These are phyloP conservation scores for Fusarium temperatum DNA, from an alignment of 2,329 filamentous ascomycete species.

Conservation along the genomic window DNA sequence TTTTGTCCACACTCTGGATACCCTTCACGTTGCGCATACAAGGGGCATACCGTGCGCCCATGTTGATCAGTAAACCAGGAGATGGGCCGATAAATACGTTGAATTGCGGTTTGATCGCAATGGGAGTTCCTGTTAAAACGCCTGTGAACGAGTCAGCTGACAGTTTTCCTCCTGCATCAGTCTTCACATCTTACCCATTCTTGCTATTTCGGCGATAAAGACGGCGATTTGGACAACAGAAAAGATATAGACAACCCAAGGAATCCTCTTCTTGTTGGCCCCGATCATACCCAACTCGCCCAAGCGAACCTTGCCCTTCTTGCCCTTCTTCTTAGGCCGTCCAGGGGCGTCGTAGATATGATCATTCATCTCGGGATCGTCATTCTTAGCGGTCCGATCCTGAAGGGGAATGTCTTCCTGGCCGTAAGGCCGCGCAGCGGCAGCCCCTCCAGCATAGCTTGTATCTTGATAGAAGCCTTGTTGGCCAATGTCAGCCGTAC, in stretches of 20 bases:
- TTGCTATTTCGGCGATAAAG: slow-evolving; percentile 88
- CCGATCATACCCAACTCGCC: slow-evolving; percentile 69
- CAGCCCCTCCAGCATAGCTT: slow-evolving; percentile 62
- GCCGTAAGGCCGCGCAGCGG: slow-evolving; percentile 51
- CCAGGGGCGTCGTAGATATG: slow-evolving; percentile 68
- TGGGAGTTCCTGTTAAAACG: slow-evolving; percentile 79
- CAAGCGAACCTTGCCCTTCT: slow-evolving; percentile 60
- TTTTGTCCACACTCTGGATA: slow-evolving; percentile 63
- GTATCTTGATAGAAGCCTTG: slow-evolving; percentile 61
- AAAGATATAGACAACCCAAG: slow-evolving; percentile 85
- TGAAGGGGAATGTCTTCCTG: slow-evolving; percentile 67
- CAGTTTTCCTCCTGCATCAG: neutral
- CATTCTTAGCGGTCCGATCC: slow-evolving; percentile 56
- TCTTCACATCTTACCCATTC: slow-evolving; percentile 70
- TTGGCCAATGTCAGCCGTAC: slow-evolving; percentile 52
- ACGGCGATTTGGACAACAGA: slow-evolving; percentile 81
- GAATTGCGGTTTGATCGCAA: slow-evolving; percentile 83
- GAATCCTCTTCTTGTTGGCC: slow-evolving; percentile 65
- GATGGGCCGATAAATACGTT: slow-evolving; percentile 99
- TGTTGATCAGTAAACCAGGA: slow-evolving; percentile 89
- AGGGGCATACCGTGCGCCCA: slow-evolving; percentile 90
- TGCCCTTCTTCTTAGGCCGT: slow-evolving; percentile 44
- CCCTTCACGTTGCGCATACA: slow-evolving; percentile 89
- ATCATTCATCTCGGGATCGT: slow-evolving; percentile 57
- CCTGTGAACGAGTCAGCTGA: slow-evolving; percentile 55